Evolutionary conservation across 164 flowering plant genomes (phyloP).

Genomic region (Tetracentron sinense): DNA sequence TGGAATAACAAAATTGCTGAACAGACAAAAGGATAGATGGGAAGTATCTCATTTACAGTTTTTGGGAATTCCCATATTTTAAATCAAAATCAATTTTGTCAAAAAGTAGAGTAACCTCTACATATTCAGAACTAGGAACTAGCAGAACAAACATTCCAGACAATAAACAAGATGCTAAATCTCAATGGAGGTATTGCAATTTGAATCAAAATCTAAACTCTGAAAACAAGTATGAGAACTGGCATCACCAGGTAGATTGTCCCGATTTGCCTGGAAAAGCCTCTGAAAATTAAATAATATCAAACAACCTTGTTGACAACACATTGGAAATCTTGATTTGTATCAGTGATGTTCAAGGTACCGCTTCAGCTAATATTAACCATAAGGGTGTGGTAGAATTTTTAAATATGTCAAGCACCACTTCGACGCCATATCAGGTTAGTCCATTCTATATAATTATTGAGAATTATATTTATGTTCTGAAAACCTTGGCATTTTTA

Average conservation of each 20-base stretch:
- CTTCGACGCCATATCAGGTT: too few species aligned
- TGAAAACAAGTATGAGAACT: not conserved
- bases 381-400: not conserved
- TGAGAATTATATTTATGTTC: too few species aligned
- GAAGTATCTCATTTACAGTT: not conserved
- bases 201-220: not conserved
- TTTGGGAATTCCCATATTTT: not conserved
- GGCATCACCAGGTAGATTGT: not conserved
- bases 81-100: too few species aligned
- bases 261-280: not conserved
- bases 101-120: not conserved
- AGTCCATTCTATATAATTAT: too few species aligned
- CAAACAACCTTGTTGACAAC: not conserved
- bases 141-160: not conserved
- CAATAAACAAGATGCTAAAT: not conserved
- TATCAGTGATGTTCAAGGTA: not conserved
- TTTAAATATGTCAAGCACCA: not conserved
- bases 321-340: not conserved
- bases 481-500: too few species aligned
- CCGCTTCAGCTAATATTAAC: not conserved
- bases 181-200: not conserved
- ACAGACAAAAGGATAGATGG: not conserved
- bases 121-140: conserved; percentile 1
- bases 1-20: not conserved
- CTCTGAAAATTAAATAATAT: not conserved